A percentile compares a stretch with the other conserved stretches of the same genome.
These are phyloP conservation scores for Aspergillaceae sp. DNA, from an alignment of 2,329 filamentous ascomycete genomes.

Conservation along the genomic window DNA sequence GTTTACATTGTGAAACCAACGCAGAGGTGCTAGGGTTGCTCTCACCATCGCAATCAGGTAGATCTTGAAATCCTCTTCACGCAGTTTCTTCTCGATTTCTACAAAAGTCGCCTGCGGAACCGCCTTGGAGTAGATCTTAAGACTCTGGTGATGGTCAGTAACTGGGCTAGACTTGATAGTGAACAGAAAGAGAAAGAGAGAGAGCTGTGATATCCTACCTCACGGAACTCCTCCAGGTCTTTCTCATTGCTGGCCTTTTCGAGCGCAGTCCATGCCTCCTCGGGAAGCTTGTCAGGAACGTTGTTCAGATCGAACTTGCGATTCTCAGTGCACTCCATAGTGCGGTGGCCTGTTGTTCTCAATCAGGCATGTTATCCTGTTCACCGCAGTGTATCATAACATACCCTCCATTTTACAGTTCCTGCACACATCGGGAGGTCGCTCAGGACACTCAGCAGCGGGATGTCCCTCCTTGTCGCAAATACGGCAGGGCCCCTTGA, in stretches of 20 bases:
- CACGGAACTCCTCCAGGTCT: slow-evolving; percentile 45
- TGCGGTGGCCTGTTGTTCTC: slow-evolving; percentile 33
- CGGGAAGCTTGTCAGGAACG: slow-evolving; percentile 40
- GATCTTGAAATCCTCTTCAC: slow-evolving; percentile 38
- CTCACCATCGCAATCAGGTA: slow-evolving; percentile 45
- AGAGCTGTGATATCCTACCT: slow-evolving; percentile 19
- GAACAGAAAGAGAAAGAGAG: neutral
- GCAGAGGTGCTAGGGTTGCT: no score
- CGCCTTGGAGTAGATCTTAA: slow-evolving; percentile 46
- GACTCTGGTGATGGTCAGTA: slow-evolving; percentile 22
- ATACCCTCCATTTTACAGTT: slow-evolving; percentile 41
- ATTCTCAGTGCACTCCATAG: slow-evolving; percentile 38
- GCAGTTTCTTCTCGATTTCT: slow-evolving; percentile 45
- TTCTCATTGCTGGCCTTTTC: slow-evolving; percentile 40
- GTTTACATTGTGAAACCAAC: no score
- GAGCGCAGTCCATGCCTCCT: slow-evolving; percentile 44
- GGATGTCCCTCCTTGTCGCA: slow-evolving; percentile 42
- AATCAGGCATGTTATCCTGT: slow-evolving; percentile 1
- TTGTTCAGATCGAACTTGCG: slow-evolving; percentile 36
- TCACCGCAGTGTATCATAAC: neutral
- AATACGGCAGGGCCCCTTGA: slow-evolving; percentile 39
- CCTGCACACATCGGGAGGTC: slow-evolving; percentile 36
- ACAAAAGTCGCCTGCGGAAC: slow-evolving; percentile 37
- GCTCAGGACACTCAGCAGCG: slow-evolving; percentile 37
- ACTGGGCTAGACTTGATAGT: neutral